Evolutionary conservation across 1,284 basidiomycete genomes (phyloP), one percentile per base, ranked within the genome.

Genomic region (Singerocomus inundabilis): DNA sequence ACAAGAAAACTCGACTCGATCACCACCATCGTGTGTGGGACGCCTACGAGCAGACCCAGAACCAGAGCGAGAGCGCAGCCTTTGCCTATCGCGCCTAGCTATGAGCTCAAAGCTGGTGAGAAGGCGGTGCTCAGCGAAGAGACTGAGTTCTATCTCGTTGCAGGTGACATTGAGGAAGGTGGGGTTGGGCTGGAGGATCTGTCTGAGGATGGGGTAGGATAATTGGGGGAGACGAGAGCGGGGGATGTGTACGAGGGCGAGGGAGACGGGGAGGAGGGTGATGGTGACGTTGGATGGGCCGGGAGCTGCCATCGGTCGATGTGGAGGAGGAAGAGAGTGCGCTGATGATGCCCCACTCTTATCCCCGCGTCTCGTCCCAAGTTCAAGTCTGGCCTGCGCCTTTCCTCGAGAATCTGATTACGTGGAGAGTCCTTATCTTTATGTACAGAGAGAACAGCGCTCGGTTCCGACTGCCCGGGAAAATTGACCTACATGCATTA

Each of bases 131-230:
- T 88, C 84, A 35, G 82, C 85, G 58, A 88, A 86, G 44, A 88
- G 70, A 63, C 79, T 82, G 64, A 88, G 81, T 67, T 88, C 85
- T 53, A 86, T 77, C 58, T 86, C 80, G 61, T 88, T 88, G 69
- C 78, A 84, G 42, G 85, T 87, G 54, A 88, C 75, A 62, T 84
- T 88, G 62, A 89, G 74, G 63, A 88, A 89, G 10, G 74, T 74
- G 13, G 83, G 81, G 54, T 72, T 73, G 4, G 83, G 82, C 32
- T 79, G 78, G 41, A 88, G 78, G 53, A 88, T 79, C 65, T 85
- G 84, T 52, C 78, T 78, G 54, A 88, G 76, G 59, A 88, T 67
- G 41, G 79, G 80, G 54, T 82, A 78, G 6, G 78, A 79, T 51
- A 87, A 73, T 11, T 76, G 70, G 24, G 73, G 62, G 24, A 88